Evolutionary conservation across 768 basidiomycete species (phyloP).

Genomic region (Neoboletus subvelutipes): DNA sequence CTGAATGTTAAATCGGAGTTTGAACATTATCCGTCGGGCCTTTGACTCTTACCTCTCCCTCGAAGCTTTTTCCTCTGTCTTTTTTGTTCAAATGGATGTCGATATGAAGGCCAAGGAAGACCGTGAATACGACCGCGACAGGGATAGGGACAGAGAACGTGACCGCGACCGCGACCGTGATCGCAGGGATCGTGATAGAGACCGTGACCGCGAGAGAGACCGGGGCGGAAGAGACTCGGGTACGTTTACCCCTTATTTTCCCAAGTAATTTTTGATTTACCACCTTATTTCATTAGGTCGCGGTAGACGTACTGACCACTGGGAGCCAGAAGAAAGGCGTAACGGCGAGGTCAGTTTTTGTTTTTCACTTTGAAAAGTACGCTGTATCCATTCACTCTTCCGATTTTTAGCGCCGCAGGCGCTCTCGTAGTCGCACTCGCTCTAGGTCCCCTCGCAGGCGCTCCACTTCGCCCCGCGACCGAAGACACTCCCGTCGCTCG

Average conservation of each 20-base stretch:
- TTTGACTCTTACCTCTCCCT: conserved; percentile 15
- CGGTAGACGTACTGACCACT: conserved; percentile 62
- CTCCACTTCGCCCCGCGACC: conserved; percentile 58
- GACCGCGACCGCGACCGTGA: conserved; percentile 39
- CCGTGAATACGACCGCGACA: conserved; percentile 58
- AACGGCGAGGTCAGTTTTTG: conserved; percentile 60
- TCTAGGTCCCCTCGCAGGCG: conserved; percentile 69
- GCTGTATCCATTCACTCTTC: neutral
- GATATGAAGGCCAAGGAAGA: conserved; percentile 83
- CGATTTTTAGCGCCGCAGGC: conserved; percentile 58
- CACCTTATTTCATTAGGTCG: conserved; percentile 36
- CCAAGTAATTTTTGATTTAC: neutral
- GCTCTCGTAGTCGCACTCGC: conserved; percentile 63
- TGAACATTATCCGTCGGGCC: conserved; percentile 2
- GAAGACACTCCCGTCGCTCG: conserved; percentile 57
- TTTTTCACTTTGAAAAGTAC: neutral
- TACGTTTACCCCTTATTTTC: conserved; percentile 28
- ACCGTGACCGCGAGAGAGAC: conserved; percentile 42
- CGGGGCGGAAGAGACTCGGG: conserved; percentile 58
- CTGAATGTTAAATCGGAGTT: conserved; percentile 19
- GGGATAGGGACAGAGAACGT: conserved; percentile 45
- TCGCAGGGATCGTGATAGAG: conserved; percentile 44
- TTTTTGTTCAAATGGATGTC: conserved; percentile 58
- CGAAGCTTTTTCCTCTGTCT: conserved; percentile 5
- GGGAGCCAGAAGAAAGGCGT: conserved; percentile 81